Evolutionary conservation across 306 rosid species (phyloP), one percentile per base, ranked within the genome.

Genomic region (Benincasa hispida): DNA sequence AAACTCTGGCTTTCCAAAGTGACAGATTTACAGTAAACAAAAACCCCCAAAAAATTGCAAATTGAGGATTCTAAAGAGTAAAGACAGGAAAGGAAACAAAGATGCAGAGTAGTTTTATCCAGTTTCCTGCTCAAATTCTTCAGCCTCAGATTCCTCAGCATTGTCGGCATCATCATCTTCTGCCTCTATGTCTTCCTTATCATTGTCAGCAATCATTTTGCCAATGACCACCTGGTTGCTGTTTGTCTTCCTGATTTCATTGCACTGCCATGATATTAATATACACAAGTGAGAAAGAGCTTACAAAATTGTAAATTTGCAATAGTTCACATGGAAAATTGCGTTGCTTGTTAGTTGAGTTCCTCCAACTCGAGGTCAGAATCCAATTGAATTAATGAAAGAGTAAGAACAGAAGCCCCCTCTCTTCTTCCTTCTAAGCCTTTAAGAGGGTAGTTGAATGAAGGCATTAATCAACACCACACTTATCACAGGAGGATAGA

Each of bases 41-140:
- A 22, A 17, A 3, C 14, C 11, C n/a, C 39, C 11, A 65, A 39
- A 37, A 1, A n/a, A 2, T 41, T 11, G 58, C 25, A 47, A 48
- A 14, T 27, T 10, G 27, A 48, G 24, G 39, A 25, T 22, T 9
- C 6, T 7, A 13, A 45, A 45, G 51, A 45, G 51, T 30, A 69
- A 24, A 13, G 35, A 8, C 47, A 67, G 5, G 51, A 39, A 67
- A 37, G 34, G 54, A 8, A n/a, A 66, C 10, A 67, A 21, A 67
- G 8, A 67, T 41, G 54, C 11, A 67, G 50, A 39, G 51, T 6
- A 25, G 47, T 34, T 35, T 93, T 87, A 93, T 76, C 90, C 87
- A 30, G 97, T 90, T 90, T 93, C 98, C 78, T 90, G 97, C 88
- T 91, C 98, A 80, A 90, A 91, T 30, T 93, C 97, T 86, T 93